phyloP scores from a whole-genome alignment of 2,329 filamentous ascomycete genomes.

The Cytospora chrysosperma region DNA sequence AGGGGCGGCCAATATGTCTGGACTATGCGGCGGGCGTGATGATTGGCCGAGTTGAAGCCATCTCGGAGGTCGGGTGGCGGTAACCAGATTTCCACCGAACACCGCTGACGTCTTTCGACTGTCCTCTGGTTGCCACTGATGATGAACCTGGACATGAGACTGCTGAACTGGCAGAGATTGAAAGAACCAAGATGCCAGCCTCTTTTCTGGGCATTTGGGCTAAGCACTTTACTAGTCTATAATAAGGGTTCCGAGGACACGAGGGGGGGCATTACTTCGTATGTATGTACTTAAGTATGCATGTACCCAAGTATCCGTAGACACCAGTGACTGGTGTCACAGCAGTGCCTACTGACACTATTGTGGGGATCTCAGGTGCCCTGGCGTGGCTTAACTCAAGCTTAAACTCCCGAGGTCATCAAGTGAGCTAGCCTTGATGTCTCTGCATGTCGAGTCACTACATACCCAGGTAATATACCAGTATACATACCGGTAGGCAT shows the following conservation, averaged over 20 bases:
- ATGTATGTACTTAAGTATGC: no score
- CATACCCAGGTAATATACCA: no score
- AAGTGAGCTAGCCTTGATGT: background rate
- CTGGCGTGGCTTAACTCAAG: background rate
- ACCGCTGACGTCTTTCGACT: background rate
- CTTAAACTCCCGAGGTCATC: no score
- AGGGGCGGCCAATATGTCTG: background rate
- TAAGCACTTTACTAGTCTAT: no score
- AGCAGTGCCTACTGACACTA: no score
- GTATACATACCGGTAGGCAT: no score
- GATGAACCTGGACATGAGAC: background rate
- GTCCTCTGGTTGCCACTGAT: background rate
- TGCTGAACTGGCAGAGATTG: background rate
- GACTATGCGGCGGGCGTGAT: background rate
- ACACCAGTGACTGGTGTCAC: slow-evolving; percentile 11
- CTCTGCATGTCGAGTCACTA: background rate
- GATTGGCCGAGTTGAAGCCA: slow-evolving; percentile 1
- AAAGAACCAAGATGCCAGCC: background rate
- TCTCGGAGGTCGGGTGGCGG: slow-evolving; percentile 13
- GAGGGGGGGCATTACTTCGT: no score
- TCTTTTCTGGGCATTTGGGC: background rate
- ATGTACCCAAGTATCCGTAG: no score
- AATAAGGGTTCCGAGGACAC: background rate
- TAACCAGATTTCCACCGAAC: background rate
- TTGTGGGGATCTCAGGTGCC: background rate